A percentile compares a stretch with the other conserved stretches of the same genome.
Evolutionary conservation across 306 rosid species (phyloP).

Genomic region (cucumber (Cucumis sativus)): Cucumber_9930_V3 NC_026657.2:27531001-27531500

Average conservation of each 20-base stretch:
- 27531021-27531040: neutral
- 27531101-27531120: neutral
- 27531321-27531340: no score
- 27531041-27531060: neutral
- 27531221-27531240: neutral
- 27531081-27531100: conserved; percentile 1
- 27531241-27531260: neutral
- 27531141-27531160: neutral
- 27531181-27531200: conserved; percentile 12
- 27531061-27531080: neutral
- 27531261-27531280: neutral
- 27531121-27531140: conserved; percentile 15
- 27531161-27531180: neutral
- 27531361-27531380: no score
- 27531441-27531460: neutral
- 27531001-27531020: neutral
- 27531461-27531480: neutral
- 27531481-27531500: no score
- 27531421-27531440: neutral
- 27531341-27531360: no score
- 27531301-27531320: no score
- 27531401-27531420: neutral
- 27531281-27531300: no score
- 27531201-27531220: conserved; percentile 12
- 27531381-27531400: no score